phyloP scores from a whole-genome alignment of 768 basidiomycete genomes.

The Clathrus columnatus region DNA sequence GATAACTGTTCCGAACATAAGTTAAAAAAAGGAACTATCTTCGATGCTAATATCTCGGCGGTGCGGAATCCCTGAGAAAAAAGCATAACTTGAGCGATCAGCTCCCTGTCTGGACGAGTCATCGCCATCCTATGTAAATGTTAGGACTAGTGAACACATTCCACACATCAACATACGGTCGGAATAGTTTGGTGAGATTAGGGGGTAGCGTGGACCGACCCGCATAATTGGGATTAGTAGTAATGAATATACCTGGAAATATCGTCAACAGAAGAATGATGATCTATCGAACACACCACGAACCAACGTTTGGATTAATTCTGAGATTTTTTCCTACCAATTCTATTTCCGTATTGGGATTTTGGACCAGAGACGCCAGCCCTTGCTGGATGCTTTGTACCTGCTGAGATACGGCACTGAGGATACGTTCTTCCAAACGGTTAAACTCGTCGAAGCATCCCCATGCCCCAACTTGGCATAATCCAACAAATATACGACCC shows the following conservation, averaged over 20 bases:
- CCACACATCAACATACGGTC: conserved; percentile 53
- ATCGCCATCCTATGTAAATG: conserved; percentile 78
- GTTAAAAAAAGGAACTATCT: conserved; percentile 99
- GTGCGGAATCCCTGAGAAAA: conserved; percentile 99
- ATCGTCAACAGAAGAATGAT: not conserved
- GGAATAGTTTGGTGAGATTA: conserved; percentile 85
- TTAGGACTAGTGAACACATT: not conserved
- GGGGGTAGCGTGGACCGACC: conserved; percentile 88
- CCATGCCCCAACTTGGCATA: conserved; percentile 99
- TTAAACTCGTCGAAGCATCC: conserved; percentile 99
- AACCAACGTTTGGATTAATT: conserved; percentile 90
- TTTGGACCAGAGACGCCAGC: conserved; percentile 69
- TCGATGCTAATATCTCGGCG: conserved; percentile 93
- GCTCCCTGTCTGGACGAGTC: conserved; percentile 95
- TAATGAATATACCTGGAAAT: conserved; percentile 85
- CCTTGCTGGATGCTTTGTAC: conserved; percentile 98
- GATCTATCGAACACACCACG: conserved; percentile 10
- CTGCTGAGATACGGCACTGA: conserved; percentile 97
- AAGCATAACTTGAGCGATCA: conserved; percentile 98
- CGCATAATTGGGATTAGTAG: conserved; percentile 97
- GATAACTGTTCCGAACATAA: conserved; percentile 96
- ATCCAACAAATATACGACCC: conserved; percentile 97
- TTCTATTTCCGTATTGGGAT: conserved; percentile 87
- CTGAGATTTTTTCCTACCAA: conserved; percentile 90
- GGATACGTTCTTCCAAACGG: conserved; percentile 92